These are phyloP conservation scores for Chamaecyparis obtusa DNA, from an alignment of 75 land plant species.

Conservation along the genomic window DNA sequence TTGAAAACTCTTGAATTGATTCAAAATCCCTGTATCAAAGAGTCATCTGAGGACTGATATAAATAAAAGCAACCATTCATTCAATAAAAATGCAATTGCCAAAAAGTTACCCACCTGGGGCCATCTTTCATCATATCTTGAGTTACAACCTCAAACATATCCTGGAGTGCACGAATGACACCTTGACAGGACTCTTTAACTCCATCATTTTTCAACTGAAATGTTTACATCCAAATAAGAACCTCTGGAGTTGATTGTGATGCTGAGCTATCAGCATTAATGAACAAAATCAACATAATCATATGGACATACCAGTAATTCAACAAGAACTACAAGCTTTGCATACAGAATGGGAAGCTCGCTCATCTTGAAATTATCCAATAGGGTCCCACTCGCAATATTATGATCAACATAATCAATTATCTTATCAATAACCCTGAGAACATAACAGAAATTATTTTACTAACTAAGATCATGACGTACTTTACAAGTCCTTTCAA, in stretches of 20 bases:
- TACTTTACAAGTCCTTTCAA: neutral
- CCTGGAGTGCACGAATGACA: constrained; percentile 75
- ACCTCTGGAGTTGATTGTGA: neutral
- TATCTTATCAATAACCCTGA: constrained; percentile 55
- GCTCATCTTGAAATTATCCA: constrained; percentile 54
- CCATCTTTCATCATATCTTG: constrained; percentile 68
- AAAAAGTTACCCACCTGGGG: constrained; percentile 33
- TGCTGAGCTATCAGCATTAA: neutral
- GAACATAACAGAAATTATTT: neutral
- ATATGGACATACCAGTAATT: constrained; percentile 44
- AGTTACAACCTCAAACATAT: constrained; percentile 81
- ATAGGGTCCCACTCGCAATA: constrained; percentile 37
- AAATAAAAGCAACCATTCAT: neutral
- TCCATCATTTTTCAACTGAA: constrained; percentile 13
- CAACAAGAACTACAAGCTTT: constrained; percentile 69
- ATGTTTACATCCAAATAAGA: neutral
- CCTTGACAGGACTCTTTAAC: constrained; percentile 27
- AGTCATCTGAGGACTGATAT: neutral
- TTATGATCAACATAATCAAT: constrained; percentile 48
- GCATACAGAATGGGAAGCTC: constrained; percentile 64
- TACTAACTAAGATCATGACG: neutral
- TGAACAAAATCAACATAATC: neutral
- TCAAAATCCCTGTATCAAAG: constrained; percentile 34
- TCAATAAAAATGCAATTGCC: neutral
- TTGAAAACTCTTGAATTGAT: constrained; percentile 10